Conservation (phyloP, 1,284 basidiomycete species). For the Pseudozyma pruni region DNA sequence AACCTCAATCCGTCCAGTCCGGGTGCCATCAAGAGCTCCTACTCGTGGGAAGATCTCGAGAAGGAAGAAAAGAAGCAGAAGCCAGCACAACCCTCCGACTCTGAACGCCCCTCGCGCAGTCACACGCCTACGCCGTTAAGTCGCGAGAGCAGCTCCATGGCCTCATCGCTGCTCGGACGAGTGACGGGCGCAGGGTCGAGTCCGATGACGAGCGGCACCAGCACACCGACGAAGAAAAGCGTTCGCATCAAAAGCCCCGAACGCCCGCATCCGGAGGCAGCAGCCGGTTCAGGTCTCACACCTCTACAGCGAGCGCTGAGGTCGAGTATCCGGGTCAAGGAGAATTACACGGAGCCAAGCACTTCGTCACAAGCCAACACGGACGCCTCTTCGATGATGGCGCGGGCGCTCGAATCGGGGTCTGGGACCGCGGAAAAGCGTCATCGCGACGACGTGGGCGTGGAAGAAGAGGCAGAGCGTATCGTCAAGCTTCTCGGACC, state of each 20-base stretch:
- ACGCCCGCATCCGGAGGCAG: constrained; percentile 30
- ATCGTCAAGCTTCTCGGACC: constrained; percentile 62
- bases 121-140: constrained; percentile 32
- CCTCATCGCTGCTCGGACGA: constrained; percentile 7
- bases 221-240: constrained; percentile 48
- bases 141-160: constrained; percentile 6
- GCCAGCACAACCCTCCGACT: constrained; percentile 3
- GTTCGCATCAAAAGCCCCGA: constrained; percentile 47
- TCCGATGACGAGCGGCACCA: constrained; percentile 35
- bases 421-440: constrained; percentile 43
- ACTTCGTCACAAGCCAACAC: constrained; percentile 3
- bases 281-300: constrained; percentile 15
- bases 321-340: constrained; percentile 37
- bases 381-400: not conserved
- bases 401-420: constrained; percentile 13
- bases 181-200: constrained; percentile 23
- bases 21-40: constrained; percentile 47
- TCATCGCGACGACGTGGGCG: constrained; percentile 56
- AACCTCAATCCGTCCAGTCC: constrained; percentile 55
- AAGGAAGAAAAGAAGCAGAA: constrained; percentile 16
- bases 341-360: constrained; percentile 23
- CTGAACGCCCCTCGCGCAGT: constrained; percentile 25
- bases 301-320: constrained; percentile 37
- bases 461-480: constrained; percentile 61
- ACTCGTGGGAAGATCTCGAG: constrained; percentile 48